Conservation (phyloP, 2,329 filamentous ascomycete genomes). For the Nectriaceae sp. region DNA sequence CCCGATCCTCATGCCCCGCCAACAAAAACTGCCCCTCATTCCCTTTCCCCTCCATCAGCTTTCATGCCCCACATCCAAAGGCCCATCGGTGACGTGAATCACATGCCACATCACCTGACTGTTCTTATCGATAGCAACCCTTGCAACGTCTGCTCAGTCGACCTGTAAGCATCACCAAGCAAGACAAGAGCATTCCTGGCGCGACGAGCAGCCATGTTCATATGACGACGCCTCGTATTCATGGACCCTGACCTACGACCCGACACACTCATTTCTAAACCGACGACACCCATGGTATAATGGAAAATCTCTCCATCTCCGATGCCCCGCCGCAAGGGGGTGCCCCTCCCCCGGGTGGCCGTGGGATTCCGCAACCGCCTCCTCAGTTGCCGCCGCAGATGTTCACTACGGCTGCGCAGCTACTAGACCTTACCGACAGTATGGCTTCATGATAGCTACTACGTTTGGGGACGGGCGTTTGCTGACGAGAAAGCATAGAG, state of each 20-base stretch:
- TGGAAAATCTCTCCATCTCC: slow-evolving; percentile 57
- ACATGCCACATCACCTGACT: slow-evolving; percentile 21
- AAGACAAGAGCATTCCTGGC: slow-evolving; percentile 13
- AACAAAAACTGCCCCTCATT: slow-evolving; percentile 21
- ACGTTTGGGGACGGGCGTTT: slow-evolving; percentile 7
- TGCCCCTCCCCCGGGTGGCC: slow-evolving; percentile 27
- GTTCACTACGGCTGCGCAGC: slow-evolving; percentile 96
- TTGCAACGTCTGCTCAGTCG: slow-evolving; percentile 18
- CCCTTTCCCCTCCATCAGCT: slow-evolving; percentile 23
- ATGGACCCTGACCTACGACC: slow-evolving; percentile 19
- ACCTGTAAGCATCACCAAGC: slow-evolving; percentile 23
- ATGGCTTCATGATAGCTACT: slow-evolving; percentile 41
- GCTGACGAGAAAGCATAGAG: slow-evolving; percentile 58
- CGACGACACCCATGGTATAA: slow-evolving; percentile 34
- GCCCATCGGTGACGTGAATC: slow-evolving; percentile 9
- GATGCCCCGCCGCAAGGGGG: slow-evolving; percentile 48
- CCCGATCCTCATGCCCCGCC: background rate
- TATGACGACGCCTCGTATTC: slow-evolving; percentile 23
- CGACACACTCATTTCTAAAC: background rate
- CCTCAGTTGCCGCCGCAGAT: slow-evolving; percentile 86
- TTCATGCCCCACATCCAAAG: slow-evolving; percentile 25
- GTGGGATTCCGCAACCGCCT: slow-evolving; percentile 46
- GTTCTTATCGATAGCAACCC: slow-evolving; percentile 22
- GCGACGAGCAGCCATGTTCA: slow-evolving; percentile 23
- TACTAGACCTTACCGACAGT: slow-evolving; percentile 97